Evolutionary conservation across 331 rosid species (phyloP).

Genomic region (Arachis monticola): DNA sequence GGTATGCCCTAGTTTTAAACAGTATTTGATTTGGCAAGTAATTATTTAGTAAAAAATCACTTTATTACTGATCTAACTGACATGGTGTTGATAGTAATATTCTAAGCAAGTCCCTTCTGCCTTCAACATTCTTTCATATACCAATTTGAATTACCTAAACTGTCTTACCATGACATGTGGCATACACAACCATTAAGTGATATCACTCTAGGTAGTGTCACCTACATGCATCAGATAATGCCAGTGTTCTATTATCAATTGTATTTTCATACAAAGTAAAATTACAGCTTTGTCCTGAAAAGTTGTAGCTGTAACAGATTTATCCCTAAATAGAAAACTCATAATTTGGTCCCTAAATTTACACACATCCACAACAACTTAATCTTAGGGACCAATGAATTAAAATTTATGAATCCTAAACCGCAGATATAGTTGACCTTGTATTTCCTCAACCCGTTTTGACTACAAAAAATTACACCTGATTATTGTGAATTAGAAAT

Average conservation of each 20-base stretch:
- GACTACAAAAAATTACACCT: neutral
- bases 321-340: no score
- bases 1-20: slow-evolving; percentile 49
- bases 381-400: no score
- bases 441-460: neutral
- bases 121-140: slow-evolving; percentile 12
- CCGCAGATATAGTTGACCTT: slow-evolving; percentile 6
- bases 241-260: no score
- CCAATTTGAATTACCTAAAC: neutral
- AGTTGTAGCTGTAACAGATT: no score
- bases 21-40: slow-evolving; percentile 26
- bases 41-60: slow-evolving; percentile 11
- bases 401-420: no score
- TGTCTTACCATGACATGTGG: slow-evolving; percentile 13
- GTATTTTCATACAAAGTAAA: no score
- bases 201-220: no score
- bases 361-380: no score
- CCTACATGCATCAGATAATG: no score
- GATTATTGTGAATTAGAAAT: slow-evolving; percentile 10
- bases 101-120: slow-evolving; percentile 13
- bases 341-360: no score
- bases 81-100: slow-evolving; percentile 25
- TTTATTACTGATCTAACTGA: slow-evolving; percentile 30
- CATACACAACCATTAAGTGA: neutral
- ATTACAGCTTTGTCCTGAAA: no score